A percentile compares a stretch with the other conserved stretches of the same genome.
Conservation (phyloP, 139 green algal genomes). For the Edaphochlamys debaryana region DNA sequence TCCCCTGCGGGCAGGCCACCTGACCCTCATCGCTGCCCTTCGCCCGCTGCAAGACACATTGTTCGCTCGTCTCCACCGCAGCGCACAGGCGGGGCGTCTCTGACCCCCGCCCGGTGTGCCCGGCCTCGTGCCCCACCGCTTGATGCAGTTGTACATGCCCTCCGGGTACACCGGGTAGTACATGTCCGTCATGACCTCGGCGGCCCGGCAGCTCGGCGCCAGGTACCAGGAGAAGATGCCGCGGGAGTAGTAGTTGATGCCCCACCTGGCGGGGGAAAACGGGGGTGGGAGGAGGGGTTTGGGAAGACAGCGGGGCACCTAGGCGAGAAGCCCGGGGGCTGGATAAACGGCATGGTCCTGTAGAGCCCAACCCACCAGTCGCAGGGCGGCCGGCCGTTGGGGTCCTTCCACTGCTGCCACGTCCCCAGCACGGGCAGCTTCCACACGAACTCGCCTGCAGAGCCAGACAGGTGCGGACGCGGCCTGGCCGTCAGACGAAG, state of each 20-base stretch:
- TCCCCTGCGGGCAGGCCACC: too few relatives aligned
- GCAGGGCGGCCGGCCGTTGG: constrained; percentile 57
- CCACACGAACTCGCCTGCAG: constrained; percentile 71
- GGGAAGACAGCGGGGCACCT: too few relatives aligned
- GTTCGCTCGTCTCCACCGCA: too few relatives aligned
- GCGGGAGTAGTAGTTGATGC: constrained; percentile 75
- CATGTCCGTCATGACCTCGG: constrained; percentile 91
- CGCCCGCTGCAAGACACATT: too few relatives aligned
- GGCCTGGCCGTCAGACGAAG: too few relatives aligned
- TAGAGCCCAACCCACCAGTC: constrained; percentile 66
- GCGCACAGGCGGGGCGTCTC: too few relatives aligned
- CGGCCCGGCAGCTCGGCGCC: constrained; percentile 50
- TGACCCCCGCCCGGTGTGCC: too few relatives aligned
- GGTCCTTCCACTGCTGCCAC: constrained; percentile 57
- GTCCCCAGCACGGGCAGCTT: constrained; percentile 64
- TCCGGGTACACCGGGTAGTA: constrained; percentile 81
- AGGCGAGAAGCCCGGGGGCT: too few relatives aligned
- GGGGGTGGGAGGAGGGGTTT: not conserved
- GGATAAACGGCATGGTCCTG: too few relatives aligned
- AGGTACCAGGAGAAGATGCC: constrained; percentile 55
- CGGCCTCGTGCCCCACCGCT: constrained; percentile 19
- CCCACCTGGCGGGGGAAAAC: constrained; percentile 61
- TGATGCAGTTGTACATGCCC: constrained; percentile 68
- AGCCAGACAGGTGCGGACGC: too few relatives aligned
- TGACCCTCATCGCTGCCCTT: too few relatives aligned